Conservation (phyloP, 176 grass and related monocot species). For the Aegilops umbellulata region DNA sequence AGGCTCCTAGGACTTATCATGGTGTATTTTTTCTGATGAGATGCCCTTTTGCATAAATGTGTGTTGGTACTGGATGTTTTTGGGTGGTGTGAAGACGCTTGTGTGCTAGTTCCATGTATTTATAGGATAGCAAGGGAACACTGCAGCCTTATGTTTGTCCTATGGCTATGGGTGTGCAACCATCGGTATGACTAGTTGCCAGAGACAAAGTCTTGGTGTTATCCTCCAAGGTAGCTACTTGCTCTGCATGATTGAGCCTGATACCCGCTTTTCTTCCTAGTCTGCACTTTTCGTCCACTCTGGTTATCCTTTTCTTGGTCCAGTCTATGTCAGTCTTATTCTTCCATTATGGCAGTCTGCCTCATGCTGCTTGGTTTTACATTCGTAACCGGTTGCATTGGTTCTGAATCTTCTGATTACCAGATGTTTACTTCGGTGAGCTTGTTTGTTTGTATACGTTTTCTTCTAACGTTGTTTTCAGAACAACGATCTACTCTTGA, state of each 20-base stretch:
- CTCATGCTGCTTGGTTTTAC: slow-evolving; percentile 31
- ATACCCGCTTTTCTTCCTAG: slow-evolving; percentile 30
- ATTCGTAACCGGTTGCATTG: slow-evolving; percentile 23
- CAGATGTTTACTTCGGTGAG: background rate
- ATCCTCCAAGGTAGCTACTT: slow-evolving; percentile 17
- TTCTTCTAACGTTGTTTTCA: background rate
- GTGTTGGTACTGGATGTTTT: slow-evolving; percentile 17
- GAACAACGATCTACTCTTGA: background rate
- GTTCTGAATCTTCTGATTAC: background rate
- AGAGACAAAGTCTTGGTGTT: slow-evolving; percentile 16
- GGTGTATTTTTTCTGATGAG: background rate
- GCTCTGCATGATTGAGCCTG: slow-evolving; percentile 33
- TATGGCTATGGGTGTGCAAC: slow-evolving; percentile 7
- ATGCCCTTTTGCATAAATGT: slow-evolving; percentile 16
- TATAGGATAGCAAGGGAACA: slow-evolving; percentile 36
- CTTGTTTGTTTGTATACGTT: background rate
- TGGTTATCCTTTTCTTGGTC: slow-evolving; percentile 14
- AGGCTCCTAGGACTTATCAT: slow-evolving; percentile 46
- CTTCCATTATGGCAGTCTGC: slow-evolving; percentile 24
- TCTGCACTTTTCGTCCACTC: slow-evolving; percentile 31
- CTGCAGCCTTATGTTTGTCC: background rate
- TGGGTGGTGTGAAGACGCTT: slow-evolving; percentile 28
- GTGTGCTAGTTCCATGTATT: slow-evolving; percentile 13
- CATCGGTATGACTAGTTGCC: slow-evolving; percentile 32
- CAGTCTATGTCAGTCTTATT: slow-evolving; percentile 22